These are phyloP conservation scores for Actinomucor elegans DNA, from an alignment of 371 early-diverging fungal genomes.

Conservation along the genomic window DNA sequence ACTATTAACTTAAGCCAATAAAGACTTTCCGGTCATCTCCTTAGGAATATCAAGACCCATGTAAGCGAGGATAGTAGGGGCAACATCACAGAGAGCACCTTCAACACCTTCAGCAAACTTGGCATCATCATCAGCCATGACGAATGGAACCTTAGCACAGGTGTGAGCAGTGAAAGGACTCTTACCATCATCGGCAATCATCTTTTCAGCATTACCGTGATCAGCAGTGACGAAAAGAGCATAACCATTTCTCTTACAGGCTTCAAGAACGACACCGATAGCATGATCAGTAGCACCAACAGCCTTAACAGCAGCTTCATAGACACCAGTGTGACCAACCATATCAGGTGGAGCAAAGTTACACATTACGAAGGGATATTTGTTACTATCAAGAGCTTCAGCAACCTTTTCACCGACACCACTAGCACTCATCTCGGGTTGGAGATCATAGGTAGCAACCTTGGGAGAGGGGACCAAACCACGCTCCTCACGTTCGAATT, in stretches of 20 bases:
- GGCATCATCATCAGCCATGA: constrained; percentile 69
- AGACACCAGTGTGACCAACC: constrained; percentile 99
- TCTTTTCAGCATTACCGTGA: constrained; percentile 99
- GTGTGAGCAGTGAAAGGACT: constrained; percentile 97
- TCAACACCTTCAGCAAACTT: constrained; percentile 54
- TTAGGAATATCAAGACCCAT: constrained; percentile 93
- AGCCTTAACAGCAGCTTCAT: constrained; percentile 92
- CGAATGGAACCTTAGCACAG: constrained; percentile 90
- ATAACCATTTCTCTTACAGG: constrained; percentile 89
- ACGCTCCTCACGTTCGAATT: constrained; percentile 88
- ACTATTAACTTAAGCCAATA: constrained; percentile 28
- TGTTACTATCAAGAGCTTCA: constrained; percentile 70
- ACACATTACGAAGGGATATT: constrained; percentile 97
- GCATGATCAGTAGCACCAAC: constrained; percentile 94
- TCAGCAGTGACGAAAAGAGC: constrained; percentile 97
- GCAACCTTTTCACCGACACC: constrained; percentile 92
- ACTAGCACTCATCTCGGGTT: constrained; percentile 95
- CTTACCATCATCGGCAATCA: constrained; percentile 85
- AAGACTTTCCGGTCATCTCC: constrained; percentile 93
- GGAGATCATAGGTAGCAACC: constrained; percentile 96
- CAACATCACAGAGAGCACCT: constrained; percentile 96
- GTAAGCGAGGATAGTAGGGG: constrained; percentile 94
- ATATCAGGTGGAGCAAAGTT: constrained; percentile 99
- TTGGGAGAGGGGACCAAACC: constrained; percentile 90
- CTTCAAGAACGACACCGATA: constrained; percentile 93